These are phyloP conservation scores for Citrus hindsii DNA, from an alignment of 345 rosid species.

Conservation along the genomic window DNA sequence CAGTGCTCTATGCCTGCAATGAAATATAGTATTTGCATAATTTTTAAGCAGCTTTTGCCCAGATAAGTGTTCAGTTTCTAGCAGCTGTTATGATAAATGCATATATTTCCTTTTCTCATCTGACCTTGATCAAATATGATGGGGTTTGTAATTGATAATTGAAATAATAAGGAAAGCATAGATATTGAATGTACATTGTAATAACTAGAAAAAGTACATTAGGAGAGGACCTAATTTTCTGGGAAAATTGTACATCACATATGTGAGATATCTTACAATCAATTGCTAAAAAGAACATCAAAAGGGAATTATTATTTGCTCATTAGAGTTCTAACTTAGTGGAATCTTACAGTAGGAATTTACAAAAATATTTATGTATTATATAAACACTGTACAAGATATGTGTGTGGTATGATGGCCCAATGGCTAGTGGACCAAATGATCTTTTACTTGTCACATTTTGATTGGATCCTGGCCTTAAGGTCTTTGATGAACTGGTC, in stretches of 20 bases:
- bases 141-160: background rate
- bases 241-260: background rate
- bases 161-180: background rate
- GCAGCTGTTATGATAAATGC: background rate
- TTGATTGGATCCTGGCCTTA: constrained; percentile 17
- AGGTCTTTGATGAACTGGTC: constrained; percentile 25
- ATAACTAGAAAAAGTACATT: background rate
- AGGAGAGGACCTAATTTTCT: background rate
- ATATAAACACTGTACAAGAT: background rate
- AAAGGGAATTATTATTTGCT: background rate
- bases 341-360: background rate
- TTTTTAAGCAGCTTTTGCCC: background rate
- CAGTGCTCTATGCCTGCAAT: background rate
- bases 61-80: background rate
- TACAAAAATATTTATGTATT: background rate
- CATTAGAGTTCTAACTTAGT: no score
- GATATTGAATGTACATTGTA: no score
- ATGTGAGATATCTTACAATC: background rate
- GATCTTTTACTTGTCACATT: no score
- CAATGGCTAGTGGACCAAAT: no score
- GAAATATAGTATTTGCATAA: background rate
- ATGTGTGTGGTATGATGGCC: background rate
- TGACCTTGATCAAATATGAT: background rate
- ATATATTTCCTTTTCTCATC: background rate
- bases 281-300: no score